These are phyloP conservation scores for Pichia norvegensis DNA, from an alignment of 1,139 yeast species.

Conservation along the genomic window DNA sequence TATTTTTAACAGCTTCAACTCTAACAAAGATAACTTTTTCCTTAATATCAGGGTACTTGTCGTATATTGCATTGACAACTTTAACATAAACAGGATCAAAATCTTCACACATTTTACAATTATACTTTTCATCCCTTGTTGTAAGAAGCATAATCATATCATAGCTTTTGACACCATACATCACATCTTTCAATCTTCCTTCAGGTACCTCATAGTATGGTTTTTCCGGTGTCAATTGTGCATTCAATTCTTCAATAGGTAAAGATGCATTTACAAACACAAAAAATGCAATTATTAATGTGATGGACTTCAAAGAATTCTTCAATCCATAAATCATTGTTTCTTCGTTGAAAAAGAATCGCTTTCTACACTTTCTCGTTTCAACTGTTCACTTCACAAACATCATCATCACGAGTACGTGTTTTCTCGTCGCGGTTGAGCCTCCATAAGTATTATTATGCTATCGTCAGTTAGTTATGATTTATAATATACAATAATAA, in stretches of 20 bases:
- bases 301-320: background rate
- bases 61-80: slow-evolving; percentile 39
- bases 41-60: slow-evolving; percentile 33
- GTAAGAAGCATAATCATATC: slow-evolving; percentile 40
- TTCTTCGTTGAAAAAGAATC: background rate
- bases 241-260: slow-evolving; percentile 4
- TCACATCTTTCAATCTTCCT: slow-evolving; percentile 17
- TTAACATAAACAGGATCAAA: slow-evolving; percentile 34
- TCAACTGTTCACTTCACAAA: no score
- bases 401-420: no score
- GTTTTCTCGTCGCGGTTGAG: no score
- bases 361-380: no score
- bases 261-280: background rate
- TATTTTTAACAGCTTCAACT: slow-evolving; percentile 42
- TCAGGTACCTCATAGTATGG: slow-evolving; percentile 13
- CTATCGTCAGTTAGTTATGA: no score
- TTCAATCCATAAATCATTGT: no score
- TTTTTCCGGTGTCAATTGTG: slow-evolving; percentile 11
- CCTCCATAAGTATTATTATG: no score
- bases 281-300: background rate
- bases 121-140: slow-evolving; percentile 31
- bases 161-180: slow-evolving; percentile 34
- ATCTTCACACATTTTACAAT: slow-evolving; percentile 37
- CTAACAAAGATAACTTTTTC: slow-evolving; percentile 39
- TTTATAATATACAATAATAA: background rate